Percentiles rank a stretch among this genome's conserved stretches.
Evolutionary conservation across 176 grass and related monocot genomes (phyloP).

Genomic region (Musa itinerans): DNA sequence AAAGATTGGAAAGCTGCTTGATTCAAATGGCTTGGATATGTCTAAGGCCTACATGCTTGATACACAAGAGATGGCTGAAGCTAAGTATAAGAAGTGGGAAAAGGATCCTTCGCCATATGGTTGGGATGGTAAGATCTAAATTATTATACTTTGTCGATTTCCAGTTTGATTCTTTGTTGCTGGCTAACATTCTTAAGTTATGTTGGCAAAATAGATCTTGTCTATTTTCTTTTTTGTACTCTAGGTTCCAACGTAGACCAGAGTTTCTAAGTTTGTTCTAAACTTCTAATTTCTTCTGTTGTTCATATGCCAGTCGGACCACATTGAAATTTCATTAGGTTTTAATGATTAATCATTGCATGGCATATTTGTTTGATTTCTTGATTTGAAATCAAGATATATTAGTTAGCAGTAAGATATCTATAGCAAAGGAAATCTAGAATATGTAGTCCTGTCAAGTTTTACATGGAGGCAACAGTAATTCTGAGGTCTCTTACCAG

Average conservation of each 20-base stretch:
- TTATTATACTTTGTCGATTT: too few species aligned
- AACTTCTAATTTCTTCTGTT: too few species aligned
- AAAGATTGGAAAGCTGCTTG: constrained; percentile 84
- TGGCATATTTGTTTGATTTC: neutral
- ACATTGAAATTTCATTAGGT: neutral
- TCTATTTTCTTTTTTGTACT: neutral
- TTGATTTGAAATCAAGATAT: neutral
- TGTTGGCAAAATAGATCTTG: too few species aligned
- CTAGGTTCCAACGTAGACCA: neutral
- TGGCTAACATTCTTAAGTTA: too few species aligned
- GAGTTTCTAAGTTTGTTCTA: neutral
- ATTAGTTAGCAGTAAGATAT: neutral
- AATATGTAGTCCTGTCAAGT: neutral
- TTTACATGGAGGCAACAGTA: neutral
- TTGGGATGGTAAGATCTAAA: constrained; percentile 73
- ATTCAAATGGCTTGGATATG: constrained; percentile 93
- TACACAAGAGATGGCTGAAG: constrained; percentile 66
- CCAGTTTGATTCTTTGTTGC: too few species aligned
- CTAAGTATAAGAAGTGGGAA: constrained; percentile 95
- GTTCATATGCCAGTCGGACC: neutral
- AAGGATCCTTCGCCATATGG: constrained; percentile 75
- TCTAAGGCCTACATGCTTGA: constrained; percentile 88
- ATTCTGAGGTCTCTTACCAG: neutral
- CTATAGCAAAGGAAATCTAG: neutral
- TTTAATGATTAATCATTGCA: neutral